These are phyloP conservation scores for Hyphodiscus sp. DNA, from an alignment of 2,329 filamentous ascomycete genomes.

Conservation along the genomic window DNA sequence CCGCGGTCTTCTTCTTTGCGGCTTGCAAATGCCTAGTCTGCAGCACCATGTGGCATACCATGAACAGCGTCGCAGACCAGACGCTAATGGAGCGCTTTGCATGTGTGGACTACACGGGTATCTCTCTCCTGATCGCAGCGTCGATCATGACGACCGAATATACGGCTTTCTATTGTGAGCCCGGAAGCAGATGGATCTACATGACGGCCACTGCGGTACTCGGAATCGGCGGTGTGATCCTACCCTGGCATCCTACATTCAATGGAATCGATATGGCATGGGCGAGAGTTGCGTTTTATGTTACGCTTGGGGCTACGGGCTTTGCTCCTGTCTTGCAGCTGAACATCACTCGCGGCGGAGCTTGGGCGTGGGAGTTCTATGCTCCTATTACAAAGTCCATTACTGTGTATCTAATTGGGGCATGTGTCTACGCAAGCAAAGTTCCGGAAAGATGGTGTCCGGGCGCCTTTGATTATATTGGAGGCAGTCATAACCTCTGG, in stretches of 20 bases:
- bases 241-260: slow-evolving; percentile 95
- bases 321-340: slow-evolving; percentile 86
- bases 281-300: slow-evolving; percentile 86
- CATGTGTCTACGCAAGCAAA: slow-evolving; percentile 83
- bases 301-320: slow-evolving; percentile 78
- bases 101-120: slow-evolving; percentile 97
- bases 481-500: slow-evolving; percentile 96
- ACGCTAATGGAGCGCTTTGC: slow-evolving; percentile 89
- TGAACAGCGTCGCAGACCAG: slow-evolving; percentile 93
- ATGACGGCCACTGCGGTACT: slow-evolving; percentile 75
- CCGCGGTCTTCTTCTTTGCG: slow-evolving; percentile 91
- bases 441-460: slow-evolving; percentile 90
- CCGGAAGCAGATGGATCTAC: slow-evolving; percentile 77
- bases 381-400: slow-evolving; percentile 79
- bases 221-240: slow-evolving; percentile 78
- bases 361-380: slow-evolving; percentile 86
- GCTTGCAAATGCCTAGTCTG: slow-evolving; percentile 92
- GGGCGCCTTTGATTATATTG: slow-evolving; percentile 90
- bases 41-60: slow-evolving; percentile 96
- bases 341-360: slow-evolving; percentile 65
- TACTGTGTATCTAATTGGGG: slow-evolving; percentile 77
- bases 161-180: slow-evolving; percentile 97
- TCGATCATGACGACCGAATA: slow-evolving; percentile 98
- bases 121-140: slow-evolving; percentile 87
- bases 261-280: slow-evolving; percentile 90